phyloP scores from a whole-genome alignment of 192 early-diverging fungal genomes.

The Coemansia sp. region DNA sequence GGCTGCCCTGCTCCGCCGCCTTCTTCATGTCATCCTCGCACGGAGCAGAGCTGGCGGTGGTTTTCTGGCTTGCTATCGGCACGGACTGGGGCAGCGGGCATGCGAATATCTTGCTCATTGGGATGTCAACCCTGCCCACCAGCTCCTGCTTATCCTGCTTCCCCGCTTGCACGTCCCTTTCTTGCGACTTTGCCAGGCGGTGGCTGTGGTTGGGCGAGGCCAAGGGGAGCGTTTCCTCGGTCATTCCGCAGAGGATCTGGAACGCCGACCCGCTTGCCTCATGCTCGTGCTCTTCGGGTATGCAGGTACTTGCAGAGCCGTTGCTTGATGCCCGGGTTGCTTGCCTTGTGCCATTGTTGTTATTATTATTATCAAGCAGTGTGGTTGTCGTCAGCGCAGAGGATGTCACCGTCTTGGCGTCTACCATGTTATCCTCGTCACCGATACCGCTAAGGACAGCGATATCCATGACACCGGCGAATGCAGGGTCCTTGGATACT shows the following conservation, averaged over 20 bases:
- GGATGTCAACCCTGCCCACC: slow-evolving; percentile 7
- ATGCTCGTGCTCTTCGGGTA: background rate
- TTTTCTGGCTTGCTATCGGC: background rate
- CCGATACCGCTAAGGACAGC: slow-evolving; percentile 1
- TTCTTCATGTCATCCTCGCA: background rate
- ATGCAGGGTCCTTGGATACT: background rate
- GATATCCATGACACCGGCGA: background rate
- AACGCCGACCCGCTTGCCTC: background rate
- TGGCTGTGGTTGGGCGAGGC: background rate
- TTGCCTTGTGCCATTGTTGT: background rate
- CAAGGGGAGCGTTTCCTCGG: background rate
- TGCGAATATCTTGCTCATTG: slow-evolving; percentile 35
- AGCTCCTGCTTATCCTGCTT: background rate
- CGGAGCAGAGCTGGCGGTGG: background rate
- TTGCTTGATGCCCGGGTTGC: slow-evolving; percentile 1
- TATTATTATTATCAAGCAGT: background rate
- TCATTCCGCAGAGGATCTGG: slow-evolving; percentile 3
- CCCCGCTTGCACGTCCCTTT: background rate
- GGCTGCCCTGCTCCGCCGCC: background rate
- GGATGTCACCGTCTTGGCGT: background rate
- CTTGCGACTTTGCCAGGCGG: background rate
- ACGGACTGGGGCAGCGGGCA: background rate
- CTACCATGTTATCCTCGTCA: background rate
- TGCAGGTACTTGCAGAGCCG: background rate
- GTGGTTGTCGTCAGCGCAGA: background rate